Conservation (phyloP, 495 filamentous ascomycete genomes). For the Diplogelasinospora grovesii region DNA sequence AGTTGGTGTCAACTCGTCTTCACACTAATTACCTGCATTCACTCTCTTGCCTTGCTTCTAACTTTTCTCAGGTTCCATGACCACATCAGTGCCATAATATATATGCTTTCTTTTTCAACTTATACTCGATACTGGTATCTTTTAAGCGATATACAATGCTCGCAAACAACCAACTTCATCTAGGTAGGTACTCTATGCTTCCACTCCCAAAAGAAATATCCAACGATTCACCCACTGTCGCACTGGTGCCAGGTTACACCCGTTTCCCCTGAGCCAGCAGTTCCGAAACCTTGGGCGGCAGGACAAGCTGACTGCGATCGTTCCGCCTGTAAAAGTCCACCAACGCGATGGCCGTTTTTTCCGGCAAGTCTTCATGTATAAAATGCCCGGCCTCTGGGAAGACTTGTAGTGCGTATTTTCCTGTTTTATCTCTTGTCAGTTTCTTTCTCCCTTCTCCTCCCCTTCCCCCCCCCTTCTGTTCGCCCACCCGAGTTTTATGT, state of each 20-base stretch:
- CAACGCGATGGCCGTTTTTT: conserved; percentile 73
- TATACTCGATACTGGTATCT: too few relatives aligned
- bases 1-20: too few relatives aligned
- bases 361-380: conserved; percentile 88
- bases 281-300: conserved; percentile 81
- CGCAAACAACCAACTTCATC: too few relatives aligned
- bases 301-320: conserved; percentile 72
- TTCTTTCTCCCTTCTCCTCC: too few relatives aligned
- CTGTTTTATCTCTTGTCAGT: conserved; percentile 43
- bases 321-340: conserved; percentile 90
- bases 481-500: too few relatives aligned
- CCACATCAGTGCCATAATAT: too few relatives aligned
- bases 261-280: conserved; percentile 46
- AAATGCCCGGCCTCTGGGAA: conserved; percentile 95
- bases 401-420: conserved; percentile 93
- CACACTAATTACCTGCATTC: too few relatives aligned
- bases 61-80: too few relatives aligned
- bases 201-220: background rate
- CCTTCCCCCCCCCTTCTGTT: too few relatives aligned
- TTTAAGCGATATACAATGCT: too few relatives aligned
- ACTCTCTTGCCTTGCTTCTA: too few relatives aligned
- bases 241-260: conserved; percentile 30
- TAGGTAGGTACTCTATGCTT: conserved; percentile 2
- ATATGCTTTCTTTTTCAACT: too few relatives aligned
- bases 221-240: background rate